Evolutionary conservation across 1,284 basidiomycete species (phyloP).

Genomic region (Leccinum variabile): DNA sequence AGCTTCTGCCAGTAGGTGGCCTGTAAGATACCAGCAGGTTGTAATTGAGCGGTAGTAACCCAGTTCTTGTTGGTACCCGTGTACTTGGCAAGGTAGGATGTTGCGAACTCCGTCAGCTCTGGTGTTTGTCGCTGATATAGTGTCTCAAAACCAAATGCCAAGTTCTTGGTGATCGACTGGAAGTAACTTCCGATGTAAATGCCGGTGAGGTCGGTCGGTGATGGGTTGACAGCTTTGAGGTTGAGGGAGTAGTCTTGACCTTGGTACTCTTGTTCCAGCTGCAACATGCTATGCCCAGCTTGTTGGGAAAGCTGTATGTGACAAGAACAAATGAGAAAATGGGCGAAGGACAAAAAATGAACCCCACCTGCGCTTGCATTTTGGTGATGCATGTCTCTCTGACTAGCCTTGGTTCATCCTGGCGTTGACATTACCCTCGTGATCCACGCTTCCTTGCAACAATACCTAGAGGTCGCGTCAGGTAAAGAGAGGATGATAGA

Average conservation of each 20-base stretch:
- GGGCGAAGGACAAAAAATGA: constrained; percentile 1
- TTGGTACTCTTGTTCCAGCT: constrained; percentile 93
- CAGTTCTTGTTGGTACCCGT: constrained; percentile 73
- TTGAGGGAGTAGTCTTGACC: constrained; percentile 90
- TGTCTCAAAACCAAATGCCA: constrained; percentile 91
- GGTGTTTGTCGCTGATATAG: constrained; percentile 82
- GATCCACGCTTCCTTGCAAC: constrained; percentile 92
- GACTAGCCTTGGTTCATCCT: constrained; percentile 92
- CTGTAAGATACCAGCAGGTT: constrained; percentile 85
- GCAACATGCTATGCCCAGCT: constrained; percentile 84
- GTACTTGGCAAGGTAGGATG: constrained; percentile 90
- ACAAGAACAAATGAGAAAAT: constrained; percentile 15
- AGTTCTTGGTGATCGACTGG: constrained; percentile 91
- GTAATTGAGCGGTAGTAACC: constrained; percentile 93
- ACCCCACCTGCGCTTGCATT: constrained; percentile 81
- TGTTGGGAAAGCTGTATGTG: constrained; percentile 57
- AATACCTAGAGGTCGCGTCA: constrained; percentile 61
- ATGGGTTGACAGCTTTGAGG: constrained; percentile 92
- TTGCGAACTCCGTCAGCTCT: constrained; percentile 69
- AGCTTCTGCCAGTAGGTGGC: constrained; percentile 97
- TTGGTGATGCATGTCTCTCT: constrained; percentile 80
- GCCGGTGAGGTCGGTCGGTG: constrained; percentile 85
- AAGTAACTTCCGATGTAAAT: constrained; percentile 94
- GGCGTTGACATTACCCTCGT: constrained; percentile 88
- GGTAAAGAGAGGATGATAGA: constrained; percentile 5